These are phyloP conservation scores for Lepidium didymum DNA, from an alignment of 345 rosid genomes.

Conservation along the genomic window DNA sequence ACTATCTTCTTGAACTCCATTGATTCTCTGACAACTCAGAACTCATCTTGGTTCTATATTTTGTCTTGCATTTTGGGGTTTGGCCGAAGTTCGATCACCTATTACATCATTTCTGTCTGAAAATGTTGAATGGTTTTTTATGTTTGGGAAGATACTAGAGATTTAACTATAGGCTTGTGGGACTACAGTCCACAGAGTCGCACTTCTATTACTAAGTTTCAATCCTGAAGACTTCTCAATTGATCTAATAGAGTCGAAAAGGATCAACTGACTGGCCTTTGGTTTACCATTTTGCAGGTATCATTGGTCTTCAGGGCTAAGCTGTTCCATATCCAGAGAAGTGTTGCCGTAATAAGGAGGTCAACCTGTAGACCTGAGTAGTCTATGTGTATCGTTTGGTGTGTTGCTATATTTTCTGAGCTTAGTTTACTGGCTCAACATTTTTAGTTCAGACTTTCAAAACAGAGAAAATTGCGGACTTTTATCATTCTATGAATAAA, in stretches of 20 bases:
- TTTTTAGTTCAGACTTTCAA: conserved; percentile 1
- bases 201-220: neutral
- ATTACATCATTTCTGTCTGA: neutral
- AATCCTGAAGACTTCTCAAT: neutral
- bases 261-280: neutral
- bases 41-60: neutral
- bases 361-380: conserved; percentile 3
- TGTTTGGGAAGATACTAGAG: neutral
- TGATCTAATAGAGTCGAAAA: neutral
- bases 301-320: conserved; percentile 34
- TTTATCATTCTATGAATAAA: neutral
- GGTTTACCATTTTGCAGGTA: conserved; percentile 18
- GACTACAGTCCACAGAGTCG: neutral
- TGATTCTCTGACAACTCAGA: neutral
- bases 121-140: neutral
- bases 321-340: neutral
- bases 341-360: conserved; percentile 18
- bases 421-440: neutral
- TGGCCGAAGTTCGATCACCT: neutral
- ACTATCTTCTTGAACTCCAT: neutral
- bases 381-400: neutral
- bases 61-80: neutral
- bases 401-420: conserved; percentile 1
- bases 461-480: neutral
- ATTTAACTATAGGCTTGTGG: neutral